These are phyloP conservation scores for Dothistroma septosporum DNA, from an alignment of 2,329 filamentous ascomycete genomes.

Conservation along the genomic window DNA sequence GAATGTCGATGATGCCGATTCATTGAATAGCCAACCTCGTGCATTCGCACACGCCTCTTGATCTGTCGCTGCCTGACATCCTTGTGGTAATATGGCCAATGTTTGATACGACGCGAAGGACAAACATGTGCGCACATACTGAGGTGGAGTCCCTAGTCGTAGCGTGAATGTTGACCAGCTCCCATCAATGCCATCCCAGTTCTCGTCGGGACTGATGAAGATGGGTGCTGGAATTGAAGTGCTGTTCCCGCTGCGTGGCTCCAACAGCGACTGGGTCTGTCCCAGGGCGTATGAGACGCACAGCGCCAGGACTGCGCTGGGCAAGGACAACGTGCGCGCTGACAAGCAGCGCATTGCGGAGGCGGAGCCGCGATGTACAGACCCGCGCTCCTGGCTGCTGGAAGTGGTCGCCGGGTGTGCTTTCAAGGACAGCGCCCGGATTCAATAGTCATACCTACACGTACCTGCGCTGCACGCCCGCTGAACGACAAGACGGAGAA, in stretches of 20 bases:
- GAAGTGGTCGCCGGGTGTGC: not conserved
- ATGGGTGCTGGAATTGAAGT: constrained; percentile 26
- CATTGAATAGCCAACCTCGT: constrained; percentile 58
- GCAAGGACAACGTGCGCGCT: constrained; percentile 21
- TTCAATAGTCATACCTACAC: not conserved
- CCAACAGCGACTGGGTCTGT: constrained; percentile 6
- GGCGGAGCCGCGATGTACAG: not conserved
- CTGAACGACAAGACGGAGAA: not conserved
- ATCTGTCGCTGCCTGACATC: constrained; percentile 44
- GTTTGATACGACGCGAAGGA: constrained; percentile 68
- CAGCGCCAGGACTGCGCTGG: constrained; percentile 22
- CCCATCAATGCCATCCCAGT: constrained; percentile 60
- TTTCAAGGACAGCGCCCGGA: not conserved
- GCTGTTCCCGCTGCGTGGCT: constrained; percentile 13
- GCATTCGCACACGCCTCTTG: constrained; percentile 47
- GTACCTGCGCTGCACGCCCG: constrained; percentile 1
- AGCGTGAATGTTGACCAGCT: constrained; percentile 68
- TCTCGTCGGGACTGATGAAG: constrained; percentile 28
- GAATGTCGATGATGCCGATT: constrained; percentile 55
- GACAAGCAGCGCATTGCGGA: constrained; percentile 9
- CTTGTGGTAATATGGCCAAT: constrained; percentile 61
- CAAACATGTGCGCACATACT: constrained; percentile 54
- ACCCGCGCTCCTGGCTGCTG: not conserved
- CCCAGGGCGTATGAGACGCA: constrained; percentile 11
- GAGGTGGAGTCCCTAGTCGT: constrained; percentile 52